Base-by-base conservation (phyloP, 2,329 filamentous ascomycete genomes). In the Neoarthrinium moseri region DNA sequence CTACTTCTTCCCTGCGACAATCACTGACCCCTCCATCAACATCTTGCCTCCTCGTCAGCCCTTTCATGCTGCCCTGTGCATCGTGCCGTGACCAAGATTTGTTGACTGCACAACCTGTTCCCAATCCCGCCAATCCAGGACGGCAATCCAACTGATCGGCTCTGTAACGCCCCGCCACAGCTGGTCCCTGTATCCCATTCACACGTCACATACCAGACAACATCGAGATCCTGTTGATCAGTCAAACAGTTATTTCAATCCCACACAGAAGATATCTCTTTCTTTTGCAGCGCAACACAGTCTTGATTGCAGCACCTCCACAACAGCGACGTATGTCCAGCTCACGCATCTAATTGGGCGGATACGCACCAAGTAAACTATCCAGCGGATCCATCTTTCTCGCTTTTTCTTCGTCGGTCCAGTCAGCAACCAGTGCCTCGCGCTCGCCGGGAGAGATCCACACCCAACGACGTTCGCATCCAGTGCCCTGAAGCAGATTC, bases 211-310 rank as follows among this genome's bases (percentile, higher is more conserved):
- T n/a, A n/a, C n/a, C 26, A 29, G 8, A 29, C 8, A n/a, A 37
- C 18, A 37, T 21, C 35, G 35, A 37, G 18, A 22, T 37, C 35
- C 10, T 37, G 35, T 37, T 37, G 35, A 37, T 21, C 35, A 35
- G n/a, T 21, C 18, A 11, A 11, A 34, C 8, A 34, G 18, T 17
- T 15, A 17, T n/a, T n/a, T n/a, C n/a, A n/a, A n/a, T n/a, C n/a
- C n/a, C n/a, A n/a, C n/a, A n/a, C n/a, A n/a, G n/a, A n/a, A n/a
- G n/a, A n/a, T n/a, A n/a, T n/a, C n/a, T n/a, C n/a, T n/a, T n/a
- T n/a, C n/a, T n/a, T n/a, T n/a, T n/a, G 26, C 26, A 29, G n/a
- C 8, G 8, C 26, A 29, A 8, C 26, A n/a, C 8, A 29, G 8
- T 29, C 8, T 29, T 29, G 26, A 29, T 29, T 29, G n/a, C 26